phyloP scores from a whole-genome alignment of 73 alveolate species.

The Paramecium sonneborni region DNA sequence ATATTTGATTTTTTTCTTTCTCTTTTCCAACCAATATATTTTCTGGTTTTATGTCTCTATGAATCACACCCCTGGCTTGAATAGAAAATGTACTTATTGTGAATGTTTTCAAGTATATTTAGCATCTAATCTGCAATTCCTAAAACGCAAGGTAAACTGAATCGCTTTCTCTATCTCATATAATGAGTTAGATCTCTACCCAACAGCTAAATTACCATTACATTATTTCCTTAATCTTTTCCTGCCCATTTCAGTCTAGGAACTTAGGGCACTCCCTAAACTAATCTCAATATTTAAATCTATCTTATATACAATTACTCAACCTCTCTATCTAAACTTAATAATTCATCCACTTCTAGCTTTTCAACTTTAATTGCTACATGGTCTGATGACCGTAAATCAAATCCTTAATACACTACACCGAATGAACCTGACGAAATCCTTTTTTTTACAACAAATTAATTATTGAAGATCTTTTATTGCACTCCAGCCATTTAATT shows the following conservation, averaged over 20 bases:
- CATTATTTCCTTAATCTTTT: conserved; percentile 49
- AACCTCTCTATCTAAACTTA: conserved; percentile 62
- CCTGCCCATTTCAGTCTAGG: conserved; percentile 70
- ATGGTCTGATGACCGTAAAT: background rate
- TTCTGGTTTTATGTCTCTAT: conserved; percentile 76
- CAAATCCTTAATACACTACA: conserved; percentile 33
- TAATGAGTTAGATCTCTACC: conserved; percentile 68
- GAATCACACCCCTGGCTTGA: conserved; percentile 60
- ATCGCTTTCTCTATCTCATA: conserved; percentile 53
- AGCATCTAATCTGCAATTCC: conserved; percentile 68
- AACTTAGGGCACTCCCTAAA: conserved; percentile 47
- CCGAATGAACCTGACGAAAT: conserved; percentile 51
- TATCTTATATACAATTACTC: background rate
- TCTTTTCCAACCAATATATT: conserved; percentile 69
- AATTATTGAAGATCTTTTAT: conserved; percentile 7
- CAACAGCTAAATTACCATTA: conserved; percentile 66
- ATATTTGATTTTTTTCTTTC: conserved; percentile 52
- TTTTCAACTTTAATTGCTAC: conserved; percentile 58
- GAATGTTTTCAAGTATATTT: conserved; percentile 68
- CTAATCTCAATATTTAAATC: background rate
- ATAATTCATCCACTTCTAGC: conserved; percentile 67
- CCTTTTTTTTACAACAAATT: conserved; percentile 23
- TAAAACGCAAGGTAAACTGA: conserved; percentile 57
- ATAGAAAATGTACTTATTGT: conserved; percentile 22
- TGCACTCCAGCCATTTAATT: conserved; percentile 11